Conservation (phyloP, 495 filamentous ascomycete genomes). For the Friedmanniomyces endolithicus region DNA sequence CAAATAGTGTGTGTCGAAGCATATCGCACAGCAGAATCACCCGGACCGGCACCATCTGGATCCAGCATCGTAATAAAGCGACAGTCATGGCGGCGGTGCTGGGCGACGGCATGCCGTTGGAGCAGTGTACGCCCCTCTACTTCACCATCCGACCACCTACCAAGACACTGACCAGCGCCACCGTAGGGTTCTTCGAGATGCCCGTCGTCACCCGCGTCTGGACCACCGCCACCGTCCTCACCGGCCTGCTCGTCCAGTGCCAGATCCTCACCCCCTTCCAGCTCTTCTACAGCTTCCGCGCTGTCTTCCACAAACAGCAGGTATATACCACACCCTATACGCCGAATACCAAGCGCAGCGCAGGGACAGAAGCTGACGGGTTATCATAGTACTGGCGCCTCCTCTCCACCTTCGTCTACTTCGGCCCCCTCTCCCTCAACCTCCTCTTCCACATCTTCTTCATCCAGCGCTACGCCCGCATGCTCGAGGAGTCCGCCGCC, state of each 20-base stretch:
- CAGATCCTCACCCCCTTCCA: slow-evolving; percentile 81
- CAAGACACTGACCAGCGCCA: slow-evolving; percentile 70
- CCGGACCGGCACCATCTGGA: no score
- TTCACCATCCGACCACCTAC: slow-evolving; percentile 15
- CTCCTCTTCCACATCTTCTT: slow-evolving; percentile 99
- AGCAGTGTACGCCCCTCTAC: background rate
- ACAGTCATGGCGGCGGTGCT: slow-evolving; percentile 55
- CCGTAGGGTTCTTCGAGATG: slow-evolving; percentile 94
- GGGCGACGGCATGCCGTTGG: slow-evolving; percentile 28
- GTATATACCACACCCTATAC: slow-evolving; percentile 33
- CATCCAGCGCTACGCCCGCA: slow-evolving; percentile 87
- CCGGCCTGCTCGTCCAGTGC: slow-evolving; percentile 86
- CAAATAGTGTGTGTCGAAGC: background rate
- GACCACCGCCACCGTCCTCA: slow-evolving; percentile 83
- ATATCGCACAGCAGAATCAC: background rate
- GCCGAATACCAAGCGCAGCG: no score
- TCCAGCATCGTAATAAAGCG: no score
- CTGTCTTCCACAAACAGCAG: slow-evolving; percentile 82
- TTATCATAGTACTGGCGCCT: slow-evolving; percentile 78
- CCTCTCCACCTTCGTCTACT: slow-evolving; percentile 89
- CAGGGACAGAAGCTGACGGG: background rate
- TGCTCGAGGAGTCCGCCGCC: slow-evolving; percentile 87
- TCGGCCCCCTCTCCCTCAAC: slow-evolving; percentile 86
- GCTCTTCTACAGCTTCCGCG: slow-evolving; percentile 89
- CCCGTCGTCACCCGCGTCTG: slow-evolving; percentile 89